Base-by-base conservation (phyloP, 257 asterid species). In the Scutellaria baicalensis region DNA sequence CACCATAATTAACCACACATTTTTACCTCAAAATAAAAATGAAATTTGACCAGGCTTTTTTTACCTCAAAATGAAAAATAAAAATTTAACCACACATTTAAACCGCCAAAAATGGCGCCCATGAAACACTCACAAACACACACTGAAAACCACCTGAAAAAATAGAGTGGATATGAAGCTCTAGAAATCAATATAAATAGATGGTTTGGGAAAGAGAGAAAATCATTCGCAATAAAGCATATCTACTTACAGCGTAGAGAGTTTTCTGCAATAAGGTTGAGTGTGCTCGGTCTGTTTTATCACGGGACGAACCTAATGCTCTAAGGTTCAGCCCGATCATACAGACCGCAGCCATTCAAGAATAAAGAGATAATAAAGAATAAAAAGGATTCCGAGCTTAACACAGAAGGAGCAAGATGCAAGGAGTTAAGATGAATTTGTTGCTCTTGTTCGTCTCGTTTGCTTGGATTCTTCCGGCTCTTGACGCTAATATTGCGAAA, bases 401-500 rank as follows among this genome's bases (percentile, higher is more conserved):
- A n/a, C n/a, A 27, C 4, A 18, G 1, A 12, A 45, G 0, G 7
- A 56, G 18, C 36, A 59, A 66, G 17, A 85, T 75, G 82, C 36
- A 51, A 54, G 66, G 63, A 44, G 3, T 55, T 11, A 58, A 42
- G 21, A 66, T 58, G n/a, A 68, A 59, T 13, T 27, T 70, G 38
- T 44, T 73, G 7, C 35, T 79, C 8, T 6, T 81, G 20, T 56
- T 78, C n/a, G 20, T 72, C 5, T 71, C 78, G 20, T 68, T 82
- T 54, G 76, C 69, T 17, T 64, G 72, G 38, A 51, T 78, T 17
- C 39, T 72, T 3, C 84, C 84, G 6, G 8, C 40, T 9, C 51
- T 75, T 4, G 10, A 21, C 20, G 88, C 80, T 43, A 68, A 85
- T 40, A 56, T 75, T 31, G 70, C 17, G 3, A 75, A 75, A 12